These are phyloP conservation scores for Bocquillonia castaneifolia DNA, from an alignment of 441 rosid genomes.

Conservation along the genomic window DNA sequence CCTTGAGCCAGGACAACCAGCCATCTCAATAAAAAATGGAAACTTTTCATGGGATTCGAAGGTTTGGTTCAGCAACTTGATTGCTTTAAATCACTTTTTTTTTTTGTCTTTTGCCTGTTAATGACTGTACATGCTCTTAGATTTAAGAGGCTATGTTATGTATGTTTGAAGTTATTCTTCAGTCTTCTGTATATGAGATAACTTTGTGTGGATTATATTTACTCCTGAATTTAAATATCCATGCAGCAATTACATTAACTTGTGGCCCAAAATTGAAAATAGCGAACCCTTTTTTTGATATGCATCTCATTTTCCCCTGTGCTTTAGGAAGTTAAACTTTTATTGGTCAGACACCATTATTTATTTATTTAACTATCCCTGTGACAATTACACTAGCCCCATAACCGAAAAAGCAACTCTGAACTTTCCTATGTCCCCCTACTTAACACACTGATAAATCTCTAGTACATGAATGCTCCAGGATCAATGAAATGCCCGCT, in stretches of 20 bases:
- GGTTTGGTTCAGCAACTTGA: conserved; percentile 36
- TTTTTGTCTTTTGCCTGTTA: background rate
- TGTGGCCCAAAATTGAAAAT: background rate
- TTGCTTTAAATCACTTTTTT: background rate
- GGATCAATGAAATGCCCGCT: conserved; percentile 8
- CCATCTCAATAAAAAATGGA: conserved; percentile 81
- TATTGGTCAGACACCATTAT: background rate
- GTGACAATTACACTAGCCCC: background rate
- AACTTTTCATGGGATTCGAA: conserved; percentile 93
- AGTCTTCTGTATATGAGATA: background rate
- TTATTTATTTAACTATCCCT: background rate
- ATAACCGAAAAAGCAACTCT: background rate
- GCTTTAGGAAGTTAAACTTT: background rate
- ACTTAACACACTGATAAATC: background rate
- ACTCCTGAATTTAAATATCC: background rate
- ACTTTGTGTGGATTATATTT: background rate
- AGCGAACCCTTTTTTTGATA: background rate
- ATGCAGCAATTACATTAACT: background rate
- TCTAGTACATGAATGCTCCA: background rate
- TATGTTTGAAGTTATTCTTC: background rate
- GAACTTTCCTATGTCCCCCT: background rate
- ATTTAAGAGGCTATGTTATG: background rate
- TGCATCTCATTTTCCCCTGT: background rate
- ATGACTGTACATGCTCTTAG: background rate
- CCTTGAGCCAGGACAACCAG: conserved; percentile 65